A percentile compares a stretch with the other conserved stretches of the same genome.
Conservation (phyloP, 2,329 filamentous ascomycete genomes). For the Aureobasidium sp. region DNA sequence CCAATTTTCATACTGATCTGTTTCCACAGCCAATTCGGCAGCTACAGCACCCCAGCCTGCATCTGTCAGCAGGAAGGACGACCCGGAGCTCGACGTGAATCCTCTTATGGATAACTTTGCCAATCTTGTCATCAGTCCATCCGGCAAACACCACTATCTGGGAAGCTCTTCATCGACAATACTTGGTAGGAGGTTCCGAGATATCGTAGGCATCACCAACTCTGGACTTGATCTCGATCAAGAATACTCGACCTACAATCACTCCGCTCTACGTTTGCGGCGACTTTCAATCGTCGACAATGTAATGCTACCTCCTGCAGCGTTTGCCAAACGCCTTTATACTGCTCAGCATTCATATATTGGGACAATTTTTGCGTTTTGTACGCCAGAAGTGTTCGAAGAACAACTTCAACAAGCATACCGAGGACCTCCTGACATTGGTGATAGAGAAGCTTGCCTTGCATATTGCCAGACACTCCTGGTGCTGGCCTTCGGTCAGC, state of each 20-base stretch:
- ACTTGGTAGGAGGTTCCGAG: conserved; percentile 21
- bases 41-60: neutral
- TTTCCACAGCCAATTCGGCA: neutral
- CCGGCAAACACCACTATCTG: conserved; percentile 21
- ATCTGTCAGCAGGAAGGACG: neutral
- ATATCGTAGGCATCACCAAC: conserved; percentile 19
- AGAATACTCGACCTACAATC: conserved; percentile 27
- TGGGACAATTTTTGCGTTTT: conserved; percentile 51
- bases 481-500: conserved; percentile 49
- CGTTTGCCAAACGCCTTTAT: conserved; percentile 46
- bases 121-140: conserved; percentile 16
- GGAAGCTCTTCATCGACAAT: conserved; percentile 25
- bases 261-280: conserved; percentile 28
- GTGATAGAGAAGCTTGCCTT: conserved; percentile 43
- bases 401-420: conserved; percentile 41
- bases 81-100: conserved; percentile 11
- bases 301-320: conserved; percentile 41
- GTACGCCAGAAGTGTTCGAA: conserved; percentile 44
- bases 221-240: conserved; percentile 6
- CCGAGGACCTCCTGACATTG: conserved; percentile 35
- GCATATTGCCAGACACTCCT: conserved; percentile 47
- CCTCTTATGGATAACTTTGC: conserved; percentile 14
- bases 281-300: conserved; percentile 29
- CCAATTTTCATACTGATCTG: neutral
- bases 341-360: conserved; percentile 50